Percentiles rank a stretch among this genome's conserved stretches.
Conservation (phyloP, 441 rosid species). For the Sinapis alba region DNA sequence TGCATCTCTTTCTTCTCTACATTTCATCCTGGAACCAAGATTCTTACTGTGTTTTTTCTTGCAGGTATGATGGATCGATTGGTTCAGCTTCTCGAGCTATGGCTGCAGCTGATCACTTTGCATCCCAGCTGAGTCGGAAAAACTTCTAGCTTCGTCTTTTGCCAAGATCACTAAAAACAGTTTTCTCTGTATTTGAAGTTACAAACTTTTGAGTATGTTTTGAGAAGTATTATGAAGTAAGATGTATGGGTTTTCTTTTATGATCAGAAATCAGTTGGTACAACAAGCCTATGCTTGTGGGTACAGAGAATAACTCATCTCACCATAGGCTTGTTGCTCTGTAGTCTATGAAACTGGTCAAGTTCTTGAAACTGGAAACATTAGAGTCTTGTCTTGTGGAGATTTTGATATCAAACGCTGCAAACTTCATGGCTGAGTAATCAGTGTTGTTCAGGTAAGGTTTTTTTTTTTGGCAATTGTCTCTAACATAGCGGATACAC, state of each 20-base stretch:
- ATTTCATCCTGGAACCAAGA: not conserved
- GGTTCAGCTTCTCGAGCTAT: conserved; percentile 78
- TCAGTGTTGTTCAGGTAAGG: conserved; percentile 42
- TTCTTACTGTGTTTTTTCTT: conserved; percentile 2
- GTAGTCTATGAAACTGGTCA: not conserved
- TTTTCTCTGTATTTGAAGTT: not conserved
- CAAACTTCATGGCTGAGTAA: conserved; percentile 6
- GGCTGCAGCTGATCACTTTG: conserved; percentile 73
- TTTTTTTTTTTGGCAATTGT: too few relatives aligned
- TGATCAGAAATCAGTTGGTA: not conserved
- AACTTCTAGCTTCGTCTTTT: conserved; percentile 45
- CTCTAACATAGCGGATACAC: conserved; percentile 73
- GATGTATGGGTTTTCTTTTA: not conserved
- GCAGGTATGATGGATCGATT: conserved; percentile 81
- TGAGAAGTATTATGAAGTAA: not conserved
- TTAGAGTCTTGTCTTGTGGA: not conserved
- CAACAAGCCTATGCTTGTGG: not conserved
- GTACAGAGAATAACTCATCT: not conserved
- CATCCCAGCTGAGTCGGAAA: conserved; percentile 58
- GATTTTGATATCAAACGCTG: not conserved
- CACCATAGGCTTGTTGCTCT: not conserved
- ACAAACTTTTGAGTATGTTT: conserved; percentile 3
- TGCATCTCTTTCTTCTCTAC: conserved; percentile 1
- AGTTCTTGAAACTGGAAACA: conserved; percentile 3
- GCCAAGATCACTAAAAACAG: not conserved